Base-by-base conservation (phyloP, 2,329 filamentous ascomycete species). In the Xylaria sp. region DNA sequence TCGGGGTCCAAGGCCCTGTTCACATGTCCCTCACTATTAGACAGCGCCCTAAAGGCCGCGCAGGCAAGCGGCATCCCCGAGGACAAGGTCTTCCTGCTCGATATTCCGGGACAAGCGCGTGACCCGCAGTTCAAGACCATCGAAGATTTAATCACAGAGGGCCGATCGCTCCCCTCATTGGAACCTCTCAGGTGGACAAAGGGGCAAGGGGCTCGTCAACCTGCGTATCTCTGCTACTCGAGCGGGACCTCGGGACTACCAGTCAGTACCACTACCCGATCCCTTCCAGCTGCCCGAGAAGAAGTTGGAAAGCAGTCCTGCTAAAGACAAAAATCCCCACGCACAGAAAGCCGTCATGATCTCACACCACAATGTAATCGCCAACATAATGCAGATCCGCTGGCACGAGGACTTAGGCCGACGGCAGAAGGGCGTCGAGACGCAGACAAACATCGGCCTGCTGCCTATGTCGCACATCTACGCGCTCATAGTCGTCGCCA, bases 401-500 rank as follows among this genome's bases (percentile, higher is more conserved):
- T 80, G 83, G 1, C 88, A 78, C 64, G 77, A 83, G 57, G 62
- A 80, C 58, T 62, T 78, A 67, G 70, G 75, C 64, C 73, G 82
- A 74, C 60, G 73, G 64, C 70, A 66, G 9, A 71, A 72, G 15
- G 75, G 75, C 20, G 46, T 79, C 62, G 75, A 75, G 62, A 80
- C 75, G 1, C 79, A 82, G 57, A 73, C 84, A 33, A 79, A 80
- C 1, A 82, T 94, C 0, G 92, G 91, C 1, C 83, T 94, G 10
- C 82, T 94, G 3, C 92, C 92, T 0, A 86, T 93, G 74, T 93
- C 91, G 70, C 93, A 96, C 76, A 94, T 94, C 70, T 95, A 94
- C 76, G 88, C 87, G 0, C 81, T 96, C 12, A 87, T 95, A 3
- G 88, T 93, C 6, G 88, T 92, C 64, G 89, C 86, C 39, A 91